Base-by-base conservation (phyloP, 371 early-diverging fungal genomes). In the Neoconidiobolus thromboides region DNA sequence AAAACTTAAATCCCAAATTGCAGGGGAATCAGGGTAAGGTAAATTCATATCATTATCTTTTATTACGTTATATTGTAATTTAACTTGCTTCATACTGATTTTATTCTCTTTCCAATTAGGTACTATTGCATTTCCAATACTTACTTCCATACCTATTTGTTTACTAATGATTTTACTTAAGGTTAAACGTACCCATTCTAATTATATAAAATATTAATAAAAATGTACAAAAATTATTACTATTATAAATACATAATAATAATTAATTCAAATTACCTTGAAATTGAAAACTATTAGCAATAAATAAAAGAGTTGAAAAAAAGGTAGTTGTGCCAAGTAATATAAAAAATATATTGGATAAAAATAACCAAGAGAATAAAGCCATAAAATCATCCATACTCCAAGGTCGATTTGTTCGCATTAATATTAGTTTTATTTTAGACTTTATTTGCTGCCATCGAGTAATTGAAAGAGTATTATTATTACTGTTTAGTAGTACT, bases 41-140 rank as follows among this genome's bases (percentile, higher is more conserved):
- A 10, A 48, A 4, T 58, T 37, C 7, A 14, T 46, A 46, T 36
- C 4, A 4, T 44, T 44, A 4, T 15, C 41, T 37, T 6, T 37
- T 48, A 10, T 6, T 5, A 59, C 46, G 41, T 59, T 48, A 37
- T 59, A 59, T 14, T 59, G 46, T 26, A 62, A 4, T 42, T 41
- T 48, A 0, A 96, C 91, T 65, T 95, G 88, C 53, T 78, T 82
- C 41, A 96, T 76, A 4, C 86, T 73, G 55, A 96, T 93, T 26
- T 82, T 80, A 4, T 94, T 93, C 26, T 84, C 84, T 58, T 85
- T 78, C 95, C 95, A 96, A 46, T 86, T 86, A 2, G 97, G 97
- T 2, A 86, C 78, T 59, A 94, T 89, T 2, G 92, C 91, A 1
- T 88, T 83, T 51, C 91, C 94, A 62, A 95, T 91, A 1, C 76